Evolutionary conservation across 1,139 yeast genomes (phyloP).

Genomic region (Nakaseomyces bracarensis): DNA sequence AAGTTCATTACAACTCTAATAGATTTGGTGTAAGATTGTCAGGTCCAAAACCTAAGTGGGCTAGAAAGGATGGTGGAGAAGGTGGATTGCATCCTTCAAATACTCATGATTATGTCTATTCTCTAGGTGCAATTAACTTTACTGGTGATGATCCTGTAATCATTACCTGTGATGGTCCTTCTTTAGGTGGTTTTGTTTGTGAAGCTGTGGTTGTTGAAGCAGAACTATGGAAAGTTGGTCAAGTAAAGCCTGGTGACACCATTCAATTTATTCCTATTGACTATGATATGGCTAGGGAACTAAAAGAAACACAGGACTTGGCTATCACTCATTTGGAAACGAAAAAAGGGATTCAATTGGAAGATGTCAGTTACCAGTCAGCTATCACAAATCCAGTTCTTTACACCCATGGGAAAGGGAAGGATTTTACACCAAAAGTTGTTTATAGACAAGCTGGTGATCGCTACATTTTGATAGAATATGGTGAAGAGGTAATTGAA

Average conservation of each 20-base stretch:
- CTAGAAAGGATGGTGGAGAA: conserved; percentile 94
- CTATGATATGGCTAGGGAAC: conserved; percentile 55
- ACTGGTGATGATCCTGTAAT: conserved; percentile 98
- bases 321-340: conserved; percentile 36
- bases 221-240: conserved; percentile 98
- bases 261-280: conserved; percentile 73
- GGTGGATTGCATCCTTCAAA: conserved; percentile 97
- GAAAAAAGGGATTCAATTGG: background rate
- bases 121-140: conserved; percentile 91
- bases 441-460: conserved; percentile 96
- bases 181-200: conserved; percentile 95
- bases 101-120: conserved; percentile 94
- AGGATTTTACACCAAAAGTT: conserved; percentile 56
- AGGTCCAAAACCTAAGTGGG: conserved; percentile 97
- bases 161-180: conserved; percentile 94
- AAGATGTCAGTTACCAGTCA: conserved; percentile 13
- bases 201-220: conserved; percentile 92
- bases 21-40: conserved; percentile 90
- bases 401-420: conserved; percentile 38
- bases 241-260: conserved; percentile 86
- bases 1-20: conserved; percentile 92
- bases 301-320: conserved; percentile 54
- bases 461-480: conserved; percentile 81
- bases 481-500: conserved; percentile 83
- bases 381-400: conserved; percentile 43